Evolutionary conservation across 345 rosid genomes (phyloP).

Genomic region (Dipteronia sinensis): DNA sequence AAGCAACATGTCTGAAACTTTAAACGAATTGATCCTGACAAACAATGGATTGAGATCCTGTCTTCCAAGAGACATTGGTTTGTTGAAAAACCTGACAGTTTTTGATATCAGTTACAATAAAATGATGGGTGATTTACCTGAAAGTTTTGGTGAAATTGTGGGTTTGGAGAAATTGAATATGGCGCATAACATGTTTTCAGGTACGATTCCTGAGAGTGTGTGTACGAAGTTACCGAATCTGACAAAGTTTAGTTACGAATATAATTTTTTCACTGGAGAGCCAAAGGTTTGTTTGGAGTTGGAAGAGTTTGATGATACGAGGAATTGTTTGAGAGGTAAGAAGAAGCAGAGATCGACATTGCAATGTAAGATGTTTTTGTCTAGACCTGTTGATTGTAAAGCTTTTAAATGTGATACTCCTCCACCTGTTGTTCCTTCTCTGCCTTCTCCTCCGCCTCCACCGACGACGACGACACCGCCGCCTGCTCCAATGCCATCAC

Average conservation of each 20-base stretch:
- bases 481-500: not conserved
- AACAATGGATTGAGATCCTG: conserved; percentile 68
- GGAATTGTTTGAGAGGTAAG: conserved; percentile 58
- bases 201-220: conserved; percentile 50
- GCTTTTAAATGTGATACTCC: conserved; percentile 44
- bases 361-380: conserved; percentile 60
- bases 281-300: conserved; percentile 44
- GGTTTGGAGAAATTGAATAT: conserved; percentile 58
- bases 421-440: conserved; percentile 1
- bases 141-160: conserved; percentile 48
- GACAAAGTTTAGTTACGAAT: conserved; percentile 52
- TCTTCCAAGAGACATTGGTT: conserved; percentile 55
- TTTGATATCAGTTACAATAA: conserved; percentile 66
- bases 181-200: conserved; percentile 62
- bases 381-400: conserved; percentile 52
- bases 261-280: conserved; percentile 62
- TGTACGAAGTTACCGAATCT: conserved; percentile 55
- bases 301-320: conserved; percentile 34
- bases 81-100: conserved; percentile 59
- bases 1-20: conserved; percentile 63
- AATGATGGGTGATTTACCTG: conserved; percentile 61
- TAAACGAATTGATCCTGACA: conserved; percentile 61
- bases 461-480: not conserved
- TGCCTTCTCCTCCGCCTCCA: conserved; percentile 19
- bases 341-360: conserved; percentile 53